Percentiles rank a stretch among this genome's conserved stretches.
These are phyloP conservation scores for Rhynchospora pubera DNA, from an alignment of 176 grass and related monocot species.

Conservation along the genomic window DNA sequence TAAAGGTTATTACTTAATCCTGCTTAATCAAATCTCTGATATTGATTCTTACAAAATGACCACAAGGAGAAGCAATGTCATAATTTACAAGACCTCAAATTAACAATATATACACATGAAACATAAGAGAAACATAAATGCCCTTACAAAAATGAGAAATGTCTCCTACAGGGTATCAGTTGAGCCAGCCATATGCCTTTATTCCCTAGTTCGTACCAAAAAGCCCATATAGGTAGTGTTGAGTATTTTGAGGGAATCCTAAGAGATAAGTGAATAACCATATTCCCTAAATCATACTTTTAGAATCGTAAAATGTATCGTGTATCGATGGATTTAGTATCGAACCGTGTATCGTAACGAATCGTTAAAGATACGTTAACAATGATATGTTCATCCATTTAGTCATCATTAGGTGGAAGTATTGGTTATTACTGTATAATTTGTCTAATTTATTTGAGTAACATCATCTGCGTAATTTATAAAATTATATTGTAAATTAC, in stretches of 20 bases:
- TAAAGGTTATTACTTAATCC: constrained; percentile 50
- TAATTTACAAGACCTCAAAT: neutral
- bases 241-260: neutral
- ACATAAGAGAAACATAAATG: neutral
- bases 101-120: neutral
- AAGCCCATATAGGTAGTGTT: neutral
- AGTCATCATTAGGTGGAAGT: too few species aligned
- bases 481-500: too few species aligned
- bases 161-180: neutral
- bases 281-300: too few species aligned
- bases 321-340: too few species aligned
- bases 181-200: neutral
- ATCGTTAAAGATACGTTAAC: too few species aligned
- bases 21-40: neutral
- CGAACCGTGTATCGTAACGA: too few species aligned
- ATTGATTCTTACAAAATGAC: neutral
- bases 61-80: too few species aligned
- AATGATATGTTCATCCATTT: too few species aligned
- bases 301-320: too few species aligned
- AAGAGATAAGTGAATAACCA: neutral
- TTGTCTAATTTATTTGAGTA: too few species aligned
- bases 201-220: neutral
- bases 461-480: too few species aligned
- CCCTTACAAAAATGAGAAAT: neutral
- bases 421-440: too few species aligned